Evolutionary conservation across 2,329 filamentous ascomycete species (phyloP).

Genomic region (Ampelomyces quisqualis): DNA sequence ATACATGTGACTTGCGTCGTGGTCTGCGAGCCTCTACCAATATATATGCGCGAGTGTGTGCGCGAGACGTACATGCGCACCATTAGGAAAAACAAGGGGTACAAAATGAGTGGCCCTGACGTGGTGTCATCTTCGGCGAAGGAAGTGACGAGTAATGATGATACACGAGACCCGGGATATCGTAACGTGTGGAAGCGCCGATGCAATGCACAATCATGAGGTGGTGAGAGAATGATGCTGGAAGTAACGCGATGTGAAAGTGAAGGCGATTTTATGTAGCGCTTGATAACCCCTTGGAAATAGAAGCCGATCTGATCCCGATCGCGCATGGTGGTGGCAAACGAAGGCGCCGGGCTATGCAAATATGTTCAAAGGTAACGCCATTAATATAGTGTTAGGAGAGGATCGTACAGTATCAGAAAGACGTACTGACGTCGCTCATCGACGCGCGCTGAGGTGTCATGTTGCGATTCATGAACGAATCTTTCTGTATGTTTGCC

Average conservation of each 20-base stretch:
- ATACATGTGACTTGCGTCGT: neutral
- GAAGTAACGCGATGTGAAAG: neutral
- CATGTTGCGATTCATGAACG: conserved; percentile 5
- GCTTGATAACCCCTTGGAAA: no score
- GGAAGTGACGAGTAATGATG: neutral
- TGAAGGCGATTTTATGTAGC: neutral
- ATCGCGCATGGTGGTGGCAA: no score
- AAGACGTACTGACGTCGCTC: conserved; percentile 19
- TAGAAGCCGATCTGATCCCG: no score
- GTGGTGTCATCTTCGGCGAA: conserved; percentile 7
- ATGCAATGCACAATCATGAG: neutral
- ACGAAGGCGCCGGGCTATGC: neutral
- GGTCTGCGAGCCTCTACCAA: neutral
- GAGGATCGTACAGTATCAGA: conserved; percentile 2
- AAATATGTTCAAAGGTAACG: conserved; percentile 1
- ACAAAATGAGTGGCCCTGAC: conserved; percentile 23
- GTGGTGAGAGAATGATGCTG: neutral
- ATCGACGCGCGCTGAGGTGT: conserved; percentile 15
- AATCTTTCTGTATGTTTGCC: conserved; percentile 6
- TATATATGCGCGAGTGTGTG: neutral
- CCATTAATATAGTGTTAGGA: neutral
- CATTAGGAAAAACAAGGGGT: neutral
- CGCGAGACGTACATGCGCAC: neutral
- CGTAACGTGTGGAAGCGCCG: neutral
- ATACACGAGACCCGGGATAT: neutral